A percentile compares a stretch with the other conserved stretches of the same genome.
phyloP scores from a whole-genome alignment of 2,329 filamentous ascomycete genomes.

The Coniochaeta sp. region DNA sequence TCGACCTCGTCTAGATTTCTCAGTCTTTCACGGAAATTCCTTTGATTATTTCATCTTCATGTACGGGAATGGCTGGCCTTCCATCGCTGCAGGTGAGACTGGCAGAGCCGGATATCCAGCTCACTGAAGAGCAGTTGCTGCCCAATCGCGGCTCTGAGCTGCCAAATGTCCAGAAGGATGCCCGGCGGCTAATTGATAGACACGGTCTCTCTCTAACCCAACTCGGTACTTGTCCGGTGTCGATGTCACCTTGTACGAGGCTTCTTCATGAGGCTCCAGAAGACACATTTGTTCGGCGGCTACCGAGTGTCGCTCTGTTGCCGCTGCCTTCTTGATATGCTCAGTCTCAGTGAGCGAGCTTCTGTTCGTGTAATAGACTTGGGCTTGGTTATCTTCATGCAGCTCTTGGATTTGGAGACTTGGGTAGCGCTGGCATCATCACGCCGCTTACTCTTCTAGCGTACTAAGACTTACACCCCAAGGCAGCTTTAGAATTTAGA shows the following conservation, averaged over 20 bases:
- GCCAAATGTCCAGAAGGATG: background rate
- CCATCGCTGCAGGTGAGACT: background rate
- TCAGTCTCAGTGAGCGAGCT: background rate
- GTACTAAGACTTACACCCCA: no score
- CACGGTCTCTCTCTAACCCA: background rate
- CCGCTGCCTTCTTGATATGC: background rate
- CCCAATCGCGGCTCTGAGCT: background rate
- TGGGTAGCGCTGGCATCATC: no score
- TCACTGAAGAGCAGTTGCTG: background rate
- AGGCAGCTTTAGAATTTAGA: no score
- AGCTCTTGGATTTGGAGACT: no score
- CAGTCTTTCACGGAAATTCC: no score
- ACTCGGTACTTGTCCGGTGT: background rate
- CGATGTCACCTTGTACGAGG: background rate
- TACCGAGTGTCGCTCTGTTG: background rate
- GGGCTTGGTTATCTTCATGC: background rate
- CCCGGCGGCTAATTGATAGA: constrained; percentile 2
- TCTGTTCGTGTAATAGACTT: background rate
- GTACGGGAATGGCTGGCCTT: no score
- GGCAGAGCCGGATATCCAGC: background rate
- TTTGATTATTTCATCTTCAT: no score
- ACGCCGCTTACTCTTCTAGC: no score
- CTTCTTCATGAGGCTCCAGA: background rate
- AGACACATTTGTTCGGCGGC: background rate
- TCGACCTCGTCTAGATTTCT: background rate